A percentile compares a stretch with the other conserved stretches of the same genome.
Evolutionary conservation across 176 grass and related monocot genomes (phyloP).

Genomic region (Panicum miliaceum): DNA sequence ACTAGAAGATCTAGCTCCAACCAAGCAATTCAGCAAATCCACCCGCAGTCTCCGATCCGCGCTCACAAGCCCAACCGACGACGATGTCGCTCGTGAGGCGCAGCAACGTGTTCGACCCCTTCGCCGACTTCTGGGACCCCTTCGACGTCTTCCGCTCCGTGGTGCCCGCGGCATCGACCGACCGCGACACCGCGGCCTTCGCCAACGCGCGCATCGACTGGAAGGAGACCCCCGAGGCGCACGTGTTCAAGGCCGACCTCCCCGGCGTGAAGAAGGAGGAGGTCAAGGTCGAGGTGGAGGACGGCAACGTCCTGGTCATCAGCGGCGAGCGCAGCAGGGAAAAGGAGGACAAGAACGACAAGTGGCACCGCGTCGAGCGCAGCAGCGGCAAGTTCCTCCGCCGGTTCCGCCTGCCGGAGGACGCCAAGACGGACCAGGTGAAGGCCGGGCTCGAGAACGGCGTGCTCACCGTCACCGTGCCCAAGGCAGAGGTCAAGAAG

Average conservation of each 20-base stretch:
- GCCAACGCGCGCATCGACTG: slow-evolving; percentile 44
- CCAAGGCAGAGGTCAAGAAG: slow-evolving; percentile 55
- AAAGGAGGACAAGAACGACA: slow-evolving; percentile 56
- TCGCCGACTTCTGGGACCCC: slow-evolving; percentile 57
- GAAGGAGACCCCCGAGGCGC: slow-evolving; percentile 55
- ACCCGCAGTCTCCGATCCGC: too few species aligned
- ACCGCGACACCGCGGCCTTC: slow-evolving; percentile 11
- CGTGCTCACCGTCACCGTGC: slow-evolving; percentile 61
- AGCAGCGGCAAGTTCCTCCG: slow-evolving; percentile 55
- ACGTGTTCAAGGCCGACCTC: slow-evolving; percentile 61
- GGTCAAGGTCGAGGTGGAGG: slow-evolving; percentile 63
- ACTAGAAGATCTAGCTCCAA: not conserved
- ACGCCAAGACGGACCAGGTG: slow-evolving; percentile 47
- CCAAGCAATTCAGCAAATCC: not conserved
- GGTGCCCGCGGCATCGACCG: not conserved
- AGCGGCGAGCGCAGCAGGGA: slow-evolving; percentile 54
- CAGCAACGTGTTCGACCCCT: slow-evolving; percentile 58
- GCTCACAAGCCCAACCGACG: not conserved
- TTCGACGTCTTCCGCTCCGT: slow-evolving; percentile 46
- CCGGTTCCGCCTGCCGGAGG: slow-evolving; percentile 50
- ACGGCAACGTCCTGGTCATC: slow-evolving; percentile 50
- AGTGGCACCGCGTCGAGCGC: slow-evolving; percentile 59
- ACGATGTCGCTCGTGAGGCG: slow-evolving; percentile 48
- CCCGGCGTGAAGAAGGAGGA: slow-evolving; percentile 65
- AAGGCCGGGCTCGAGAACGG: slow-evolving; percentile 58